Evolutionary conservation across 148 eudicot genomes (phyloP), one percentile per base, ranked within the genome.

Genomic region (Bassia scoparia): DNA sequence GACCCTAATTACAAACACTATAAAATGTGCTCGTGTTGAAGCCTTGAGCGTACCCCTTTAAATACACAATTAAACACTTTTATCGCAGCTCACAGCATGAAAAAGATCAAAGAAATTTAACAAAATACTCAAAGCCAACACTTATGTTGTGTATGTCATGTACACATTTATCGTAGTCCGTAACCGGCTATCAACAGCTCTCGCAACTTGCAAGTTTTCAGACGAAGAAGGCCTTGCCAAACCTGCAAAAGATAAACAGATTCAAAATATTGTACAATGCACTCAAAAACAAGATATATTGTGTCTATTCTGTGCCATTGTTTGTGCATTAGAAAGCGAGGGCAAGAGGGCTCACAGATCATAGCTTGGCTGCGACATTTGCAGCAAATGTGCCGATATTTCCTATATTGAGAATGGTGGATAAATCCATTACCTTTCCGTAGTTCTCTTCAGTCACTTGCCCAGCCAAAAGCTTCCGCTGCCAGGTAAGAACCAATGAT

Each of bases 401-500:
- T 89, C 83, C 98, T 84, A 93, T 93, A 35, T 80, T 85, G 27
- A 88, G 71, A 90, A 80, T 49, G 95, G 95, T 1, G 98, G 98
- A 76, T 85, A 93, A 12, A 86, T 90, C 89, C 89, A 93, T 80
- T 73, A 97, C 98, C 72, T 90, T 86, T 0, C 80, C 87, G 24
- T 79, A 86, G 79, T 90, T 76, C 79, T 89, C 95, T 61, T 90
- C 67, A 17, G 88, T 81, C 67, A 93, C 95, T 87, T 90, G 90
- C 71, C 83, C 88, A 58, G 97, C 98, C 80, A 90, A n/a, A 86
- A 54, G 90, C 98, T 85, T 93, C 97, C 60, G 98, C 98, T 93
- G 88, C 67, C 58, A 37, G n/a, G n/a, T n/a, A n/a, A n/a, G 70
- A 54, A 64, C 12, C 9, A 17, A 61, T 7, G 1, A 53, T 37